A percentile compares a stretch with the other conserved stretches of the same genome.
Conservation (phyloP, 78 protist species). For the Speleostelium caveatum region DNA sequence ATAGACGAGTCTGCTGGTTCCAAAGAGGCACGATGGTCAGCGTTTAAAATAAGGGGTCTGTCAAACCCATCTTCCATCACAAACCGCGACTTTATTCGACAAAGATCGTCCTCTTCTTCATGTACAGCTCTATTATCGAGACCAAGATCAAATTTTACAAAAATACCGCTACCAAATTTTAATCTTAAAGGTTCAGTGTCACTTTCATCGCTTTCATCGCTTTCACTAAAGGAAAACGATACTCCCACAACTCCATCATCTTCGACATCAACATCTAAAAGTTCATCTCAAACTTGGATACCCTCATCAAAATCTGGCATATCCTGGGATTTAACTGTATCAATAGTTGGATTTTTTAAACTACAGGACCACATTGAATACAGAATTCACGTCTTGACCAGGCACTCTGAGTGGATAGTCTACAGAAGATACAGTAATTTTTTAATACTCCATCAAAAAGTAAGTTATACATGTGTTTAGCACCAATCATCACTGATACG, state of each 20-base stretch:
- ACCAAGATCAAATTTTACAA: too few species aligned
- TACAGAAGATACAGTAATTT: constrained; percentile 68
- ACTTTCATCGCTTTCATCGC: not conserved
- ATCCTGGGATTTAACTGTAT: constrained; percentile 47
- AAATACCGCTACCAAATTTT: too few species aligned
- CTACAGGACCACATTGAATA: constrained; percentile 36
- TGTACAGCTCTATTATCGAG: too few species aligned
- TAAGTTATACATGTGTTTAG: not conserved
- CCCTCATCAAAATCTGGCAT: constrained; percentile 44
- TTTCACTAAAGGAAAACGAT: not conserved
- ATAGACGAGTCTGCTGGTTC: too few species aligned
- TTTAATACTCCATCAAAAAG: constrained; percentile 48
- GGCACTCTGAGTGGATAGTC: constrained; percentile 48
- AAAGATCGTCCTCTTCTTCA: too few species aligned
- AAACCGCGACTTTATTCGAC: too few species aligned
- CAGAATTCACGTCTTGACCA: constrained; percentile 31
- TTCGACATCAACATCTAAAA: not conserved
- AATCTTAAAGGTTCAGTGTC: not conserved
- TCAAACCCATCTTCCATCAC: too few species aligned
- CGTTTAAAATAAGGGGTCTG: too few species aligned
- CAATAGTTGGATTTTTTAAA: constrained; percentile 30
- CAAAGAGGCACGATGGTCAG: too few species aligned
- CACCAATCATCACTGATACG: not conserved
- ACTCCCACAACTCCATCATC: not conserved
- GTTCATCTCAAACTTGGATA: constrained; percentile 27